These are phyloP conservation scores for Russula dissimulans DNA, from an alignment of 768 basidiomycete species.

Conservation along the genomic window DNA sequence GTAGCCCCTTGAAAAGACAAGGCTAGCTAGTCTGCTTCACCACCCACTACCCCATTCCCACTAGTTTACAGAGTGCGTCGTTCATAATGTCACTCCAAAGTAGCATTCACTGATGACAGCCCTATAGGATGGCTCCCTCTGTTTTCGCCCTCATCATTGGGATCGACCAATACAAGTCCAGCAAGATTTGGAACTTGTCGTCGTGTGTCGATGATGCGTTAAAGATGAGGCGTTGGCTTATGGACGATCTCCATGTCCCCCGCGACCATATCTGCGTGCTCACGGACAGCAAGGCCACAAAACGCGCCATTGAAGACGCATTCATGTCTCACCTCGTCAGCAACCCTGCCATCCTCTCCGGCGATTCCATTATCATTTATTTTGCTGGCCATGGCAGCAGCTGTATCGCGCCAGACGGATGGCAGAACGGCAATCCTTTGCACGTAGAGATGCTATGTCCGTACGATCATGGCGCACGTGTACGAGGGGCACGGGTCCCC, in stretches of 20 bases:
- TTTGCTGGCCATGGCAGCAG: slow-evolving; percentile 69
- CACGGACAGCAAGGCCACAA: slow-evolving; percentile 50
- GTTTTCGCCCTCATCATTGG: slow-evolving; percentile 62
- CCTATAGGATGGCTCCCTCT: slow-evolving; percentile 32
- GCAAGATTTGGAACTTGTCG: slow-evolving; percentile 52
- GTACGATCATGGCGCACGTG: slow-evolving; percentile 52
- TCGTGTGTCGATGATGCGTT: slow-evolving; percentile 59
- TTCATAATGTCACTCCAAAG: not conserved
- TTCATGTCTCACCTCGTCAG: slow-evolving; percentile 57
- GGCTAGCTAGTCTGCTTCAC: not conserved
- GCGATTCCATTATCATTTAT: slow-evolving; percentile 59
- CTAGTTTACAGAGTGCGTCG: not conserved
- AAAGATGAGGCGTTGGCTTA: slow-evolving; percentile 48
- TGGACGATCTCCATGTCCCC: slow-evolving; percentile 48
- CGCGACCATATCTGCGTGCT: slow-evolving; percentile 48
- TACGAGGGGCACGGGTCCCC: slow-evolving; percentile 37
- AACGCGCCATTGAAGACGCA: slow-evolving; percentile 47
- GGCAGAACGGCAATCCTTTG: slow-evolving; percentile 40
- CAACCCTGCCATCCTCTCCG: slow-evolving; percentile 48
- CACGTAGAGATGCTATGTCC: slow-evolving; percentile 54
- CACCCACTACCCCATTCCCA: not conserved
- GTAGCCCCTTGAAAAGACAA: slow-evolving; percentile 6
- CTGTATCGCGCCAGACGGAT: slow-evolving; percentile 46
- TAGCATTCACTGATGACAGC: not conserved
- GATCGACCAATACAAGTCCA: slow-evolving; percentile 58